These are phyloP conservation scores for Nymphaea thermarum DNA, from an alignment of 164 flowering plant species.

Conservation along the genomic window DNA sequence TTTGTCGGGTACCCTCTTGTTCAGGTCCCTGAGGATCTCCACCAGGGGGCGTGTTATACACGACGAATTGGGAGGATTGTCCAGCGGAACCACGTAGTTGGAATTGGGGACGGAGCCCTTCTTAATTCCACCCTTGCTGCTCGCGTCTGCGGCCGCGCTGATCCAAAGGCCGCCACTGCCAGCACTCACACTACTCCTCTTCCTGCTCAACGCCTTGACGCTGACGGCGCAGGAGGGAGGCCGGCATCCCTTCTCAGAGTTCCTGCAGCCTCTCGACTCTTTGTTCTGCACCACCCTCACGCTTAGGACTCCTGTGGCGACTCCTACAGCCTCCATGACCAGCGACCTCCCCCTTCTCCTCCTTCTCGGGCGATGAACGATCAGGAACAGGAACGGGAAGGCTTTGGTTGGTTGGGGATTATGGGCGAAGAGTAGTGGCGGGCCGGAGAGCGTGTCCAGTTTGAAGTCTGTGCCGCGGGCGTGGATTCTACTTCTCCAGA, in stretches of 20 bases:
- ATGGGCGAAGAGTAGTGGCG: too few species aligned
- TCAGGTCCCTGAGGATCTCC: slow-evolving; percentile 86
- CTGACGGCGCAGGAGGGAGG: not conserved
- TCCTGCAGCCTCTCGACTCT: not conserved
- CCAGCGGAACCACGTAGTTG: slow-evolving; percentile 84
- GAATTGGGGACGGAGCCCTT: slow-evolving; percentile 31
- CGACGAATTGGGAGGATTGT: slow-evolving; percentile 24
- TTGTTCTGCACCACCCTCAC: not conserved
- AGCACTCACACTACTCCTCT: not conserved
- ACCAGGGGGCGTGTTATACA: slow-evolving; percentile 69
- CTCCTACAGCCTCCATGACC: slow-evolving; percentile 4
- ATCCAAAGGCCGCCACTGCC: too few species aligned
- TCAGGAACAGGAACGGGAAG: too few species aligned
- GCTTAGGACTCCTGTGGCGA: not conserved
- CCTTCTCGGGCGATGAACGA: too few species aligned
- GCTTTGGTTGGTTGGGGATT: too few species aligned
- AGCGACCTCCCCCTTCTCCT: too few species aligned
- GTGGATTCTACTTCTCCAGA: too few species aligned
- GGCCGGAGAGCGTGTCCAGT: too few species aligned
- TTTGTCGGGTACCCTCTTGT: slow-evolving; percentile 79
- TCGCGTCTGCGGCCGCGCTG: slow-evolving; percentile 2
- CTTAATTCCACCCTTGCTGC: not conserved
- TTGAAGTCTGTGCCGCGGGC: too few species aligned
- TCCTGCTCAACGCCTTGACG: not conserved
- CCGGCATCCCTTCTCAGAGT: not conserved